These are phyloP conservation scores for Hylodesmum podocarpum DNA, from an alignment of 306 rosid species.

Conservation along the genomic window DNA sequence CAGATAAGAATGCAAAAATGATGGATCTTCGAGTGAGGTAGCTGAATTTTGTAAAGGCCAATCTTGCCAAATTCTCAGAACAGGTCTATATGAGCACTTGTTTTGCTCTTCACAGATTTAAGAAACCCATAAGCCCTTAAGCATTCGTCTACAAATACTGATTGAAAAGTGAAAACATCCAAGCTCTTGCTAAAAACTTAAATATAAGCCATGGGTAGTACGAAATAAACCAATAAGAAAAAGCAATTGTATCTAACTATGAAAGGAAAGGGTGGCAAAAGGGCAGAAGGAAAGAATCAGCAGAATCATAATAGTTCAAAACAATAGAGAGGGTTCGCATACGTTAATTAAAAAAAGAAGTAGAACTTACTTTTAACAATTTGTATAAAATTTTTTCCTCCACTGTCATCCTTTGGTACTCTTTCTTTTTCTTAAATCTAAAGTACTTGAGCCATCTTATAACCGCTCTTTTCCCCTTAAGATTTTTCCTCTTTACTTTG, in stretches of 20 bases:
- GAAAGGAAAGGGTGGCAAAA: not conserved
- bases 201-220: not conserved
- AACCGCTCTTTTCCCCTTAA: conserved; percentile 91
- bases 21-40: not conserved
- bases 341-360: not conserved
- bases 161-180: not conserved
- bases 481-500: conserved; percentile 55
- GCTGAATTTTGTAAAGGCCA: not conserved
- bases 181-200: conserved; percentile 10
- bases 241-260: not conserved
- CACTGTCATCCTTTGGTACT: conserved; percentile 72
- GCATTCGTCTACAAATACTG: not conserved
- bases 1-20: not conserved
- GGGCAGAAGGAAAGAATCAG: not conserved
- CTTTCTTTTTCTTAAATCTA: conserved; percentile 86
- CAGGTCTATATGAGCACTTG: not conserved
- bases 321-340: not conserved
- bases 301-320: conserved; percentile 18
- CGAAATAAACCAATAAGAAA: not conserved
- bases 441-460: conserved; percentile 86
- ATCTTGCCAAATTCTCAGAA: not conserved
- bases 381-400: conserved; percentile 77
- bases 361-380: conserved; percentile 56
- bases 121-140: not conserved
- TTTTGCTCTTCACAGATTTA: not conserved